Conservation (phyloP, 139 green algal genomes). For the Ettlia oleoabundans region DNA sequence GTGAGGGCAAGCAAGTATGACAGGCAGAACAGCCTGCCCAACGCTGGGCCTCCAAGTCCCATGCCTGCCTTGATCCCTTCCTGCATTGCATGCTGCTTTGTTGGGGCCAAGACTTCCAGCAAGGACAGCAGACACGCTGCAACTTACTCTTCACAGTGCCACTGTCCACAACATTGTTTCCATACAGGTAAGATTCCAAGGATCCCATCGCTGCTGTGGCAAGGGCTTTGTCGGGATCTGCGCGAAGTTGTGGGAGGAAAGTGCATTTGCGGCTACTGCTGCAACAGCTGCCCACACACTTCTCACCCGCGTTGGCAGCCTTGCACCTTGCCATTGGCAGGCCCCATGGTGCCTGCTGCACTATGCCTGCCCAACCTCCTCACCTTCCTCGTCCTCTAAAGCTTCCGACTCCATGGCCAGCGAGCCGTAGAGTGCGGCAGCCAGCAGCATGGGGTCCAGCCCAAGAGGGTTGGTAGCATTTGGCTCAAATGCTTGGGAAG, state of each 20-base stretch:
- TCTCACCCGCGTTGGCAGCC: too few species aligned
- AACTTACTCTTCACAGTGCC: slow-evolving; percentile 12
- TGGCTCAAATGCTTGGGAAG: background rate
- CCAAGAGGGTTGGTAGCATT: slow-evolving; percentile 31
- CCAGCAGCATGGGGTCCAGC: slow-evolving; percentile 25
- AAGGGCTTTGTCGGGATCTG: background rate
- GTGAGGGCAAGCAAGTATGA: too few species aligned
- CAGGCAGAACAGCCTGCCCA: too few species aligned
- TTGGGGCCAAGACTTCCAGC: background rate
- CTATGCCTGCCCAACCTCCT: too few species aligned
- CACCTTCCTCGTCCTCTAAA: background rate
- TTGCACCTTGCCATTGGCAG: too few species aligned
- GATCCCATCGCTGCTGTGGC: slow-evolving; percentile 3
- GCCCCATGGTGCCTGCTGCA: too few species aligned
- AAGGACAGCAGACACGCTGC: background rate
- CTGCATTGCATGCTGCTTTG: too few species aligned
- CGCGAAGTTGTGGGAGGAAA: too few species aligned
- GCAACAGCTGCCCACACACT: too few species aligned
- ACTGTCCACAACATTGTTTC: slow-evolving; percentile 25
- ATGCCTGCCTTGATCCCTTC: too few species aligned
- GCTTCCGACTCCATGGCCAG: background rate
- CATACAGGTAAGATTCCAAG: slow-evolving; percentile 24
- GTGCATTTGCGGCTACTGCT: too few species aligned
- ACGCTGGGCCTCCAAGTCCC: too few species aligned
- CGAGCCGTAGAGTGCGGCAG: background rate